Evolutionary conservation across 441 rosid genomes (phyloP).

Genomic region (Viola pubescens): DNA sequence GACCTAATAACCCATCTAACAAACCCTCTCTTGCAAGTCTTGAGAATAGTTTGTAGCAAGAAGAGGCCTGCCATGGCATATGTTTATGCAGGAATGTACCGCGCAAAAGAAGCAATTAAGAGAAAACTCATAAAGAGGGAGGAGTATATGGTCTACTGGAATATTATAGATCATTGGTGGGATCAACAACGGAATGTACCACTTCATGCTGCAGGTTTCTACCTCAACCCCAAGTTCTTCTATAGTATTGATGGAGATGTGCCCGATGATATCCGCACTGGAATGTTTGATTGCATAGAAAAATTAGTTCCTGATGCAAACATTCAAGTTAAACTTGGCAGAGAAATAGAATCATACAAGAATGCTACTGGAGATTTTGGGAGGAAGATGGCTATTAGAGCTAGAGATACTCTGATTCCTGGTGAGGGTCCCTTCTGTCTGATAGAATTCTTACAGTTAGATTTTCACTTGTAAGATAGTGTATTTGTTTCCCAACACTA

Average conservation of each 20-base stretch:
- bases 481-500: neutral
- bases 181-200: conserved; percentile 55
- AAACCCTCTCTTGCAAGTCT: conserved; percentile 52
- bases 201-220: conserved; percentile 75
- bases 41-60: conserved; percentile 45
- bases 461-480: conserved; percentile 5
- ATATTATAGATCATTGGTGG: conserved; percentile 74
- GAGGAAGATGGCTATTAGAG: conserved; percentile 71
- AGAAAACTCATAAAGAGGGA: conserved; percentile 49
- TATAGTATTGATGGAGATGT: conserved; percentile 55
- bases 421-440: conserved; percentile 33
- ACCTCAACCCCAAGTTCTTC: conserved; percentile 78
- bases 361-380: conserved; percentile 68
- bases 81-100: conserved; percentile 59
- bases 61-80: conserved; percentile 81
- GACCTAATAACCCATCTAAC: conserved; percentile 37
- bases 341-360: conserved; percentile 64
- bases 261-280: conserved; percentile 49
- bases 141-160: conserved; percentile 65
- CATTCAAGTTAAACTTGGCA: conserved; percentile 53
- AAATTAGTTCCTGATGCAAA: conserved; percentile 53
- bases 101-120: conserved; percentile 69
- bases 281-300: conserved; percentile 71
- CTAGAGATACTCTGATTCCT: conserved; percentile 68
- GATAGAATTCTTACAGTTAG: neutral